Evolutionary conservation across 2,329 filamentous ascomycete genomes (phyloP).

Genomic region (Basipetospora chlamydospora): DNA sequence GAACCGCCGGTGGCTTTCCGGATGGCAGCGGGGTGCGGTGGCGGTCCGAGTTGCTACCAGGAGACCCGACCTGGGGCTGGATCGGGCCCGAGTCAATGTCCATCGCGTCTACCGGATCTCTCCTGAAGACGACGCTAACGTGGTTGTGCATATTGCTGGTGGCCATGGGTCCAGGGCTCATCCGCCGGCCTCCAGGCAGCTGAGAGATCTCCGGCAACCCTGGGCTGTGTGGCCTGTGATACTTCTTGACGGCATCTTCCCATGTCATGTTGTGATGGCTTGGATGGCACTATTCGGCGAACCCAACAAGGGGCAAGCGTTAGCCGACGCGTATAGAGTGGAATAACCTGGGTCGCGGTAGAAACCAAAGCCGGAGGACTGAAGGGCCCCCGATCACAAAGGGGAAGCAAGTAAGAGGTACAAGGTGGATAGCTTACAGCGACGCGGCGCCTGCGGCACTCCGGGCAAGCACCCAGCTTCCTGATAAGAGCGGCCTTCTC

Average conservation of each 20-base stretch:
- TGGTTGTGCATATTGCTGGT: slow-evolving; percentile 9
- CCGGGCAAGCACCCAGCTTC: slow-evolving; percentile 41
- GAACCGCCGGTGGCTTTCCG: slow-evolving; percentile 33
- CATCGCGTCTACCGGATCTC: slow-evolving; percentile 36
- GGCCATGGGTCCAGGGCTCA: slow-evolving; percentile 29
- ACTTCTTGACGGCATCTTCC: slow-evolving; percentile 42
- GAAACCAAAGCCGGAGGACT: neutral
- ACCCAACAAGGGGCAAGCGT: neutral
- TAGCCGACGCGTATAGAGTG: neutral
- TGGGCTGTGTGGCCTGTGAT: slow-evolving; percentile 36
- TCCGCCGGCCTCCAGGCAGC: slow-evolving; percentile 23
- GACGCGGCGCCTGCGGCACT: slow-evolving; percentile 41
- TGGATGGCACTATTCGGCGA: slow-evolving; percentile 35
- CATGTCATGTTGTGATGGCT: slow-evolving; percentile 47
- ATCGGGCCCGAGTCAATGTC: slow-evolving; percentile 32
- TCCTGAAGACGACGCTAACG: slow-evolving; percentile 24
- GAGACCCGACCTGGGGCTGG: slow-evolving; percentile 22
- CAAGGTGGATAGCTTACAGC: slow-evolving; percentile 30
- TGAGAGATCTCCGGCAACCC: slow-evolving; percentile 33
- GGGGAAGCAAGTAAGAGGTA: neutral
- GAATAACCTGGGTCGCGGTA: too few relatives aligned
- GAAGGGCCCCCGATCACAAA: too few relatives aligned
- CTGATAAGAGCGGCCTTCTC: slow-evolving; percentile 45
- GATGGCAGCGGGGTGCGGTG: slow-evolving; percentile 42
- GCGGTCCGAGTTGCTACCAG: slow-evolving; percentile 31